These are phyloP conservation scores for Grammothele lineata DNA, from an alignment of 768 basidiomycete species.

Conservation along the genomic window DNA sequence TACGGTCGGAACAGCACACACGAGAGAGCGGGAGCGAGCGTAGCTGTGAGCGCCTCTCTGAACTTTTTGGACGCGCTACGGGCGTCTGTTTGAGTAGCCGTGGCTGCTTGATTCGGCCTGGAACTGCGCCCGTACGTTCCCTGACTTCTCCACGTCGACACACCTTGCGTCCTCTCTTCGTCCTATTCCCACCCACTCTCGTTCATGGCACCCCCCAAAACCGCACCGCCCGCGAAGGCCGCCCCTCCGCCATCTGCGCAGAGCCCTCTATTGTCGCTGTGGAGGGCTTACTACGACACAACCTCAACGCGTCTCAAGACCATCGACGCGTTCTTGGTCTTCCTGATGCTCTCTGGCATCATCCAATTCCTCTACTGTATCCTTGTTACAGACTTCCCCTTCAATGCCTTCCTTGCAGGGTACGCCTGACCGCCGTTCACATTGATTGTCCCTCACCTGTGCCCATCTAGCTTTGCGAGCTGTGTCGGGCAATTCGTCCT, in stretches of 20 bases:
- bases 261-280: conserved; percentile 51
- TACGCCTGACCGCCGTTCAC: conserved; percentile 45
- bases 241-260: conserved; percentile 11
- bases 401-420: conserved; percentile 97
- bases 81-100: conserved; percentile 3
- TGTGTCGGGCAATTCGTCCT: conserved; percentile 97
- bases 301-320: conserved; percentile 88
- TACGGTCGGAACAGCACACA: conserved; percentile 5
- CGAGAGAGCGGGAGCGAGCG: conserved; percentile 1
- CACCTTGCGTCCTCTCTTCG: conserved; percentile 4
- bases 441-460: background rate
- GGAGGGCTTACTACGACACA: conserved; percentile 70
- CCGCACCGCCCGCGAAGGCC: conserved; percentile 21
- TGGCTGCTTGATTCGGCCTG: conserved; percentile 10
- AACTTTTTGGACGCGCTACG: conserved; percentile 17
- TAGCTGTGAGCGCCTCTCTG: conserved; percentile 14
- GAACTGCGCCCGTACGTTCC: conserved; percentile 4
- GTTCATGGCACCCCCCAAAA: conserved; percentile 35
- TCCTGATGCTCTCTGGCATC: conserved; percentile 88
- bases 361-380: conserved; percentile 91
- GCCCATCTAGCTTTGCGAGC: conserved; percentile 70
- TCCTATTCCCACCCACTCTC: conserved; percentile 2
- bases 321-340: conserved; percentile 89
- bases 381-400: conserved; percentile 88
- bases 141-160: conserved; percentile 20